A percentile compares a stretch with the other conserved stretches of the same genome.
Evolutionary conservation across 306 rosid genomes (phyloP).

Genomic region (Cicer judaicum): DNA sequence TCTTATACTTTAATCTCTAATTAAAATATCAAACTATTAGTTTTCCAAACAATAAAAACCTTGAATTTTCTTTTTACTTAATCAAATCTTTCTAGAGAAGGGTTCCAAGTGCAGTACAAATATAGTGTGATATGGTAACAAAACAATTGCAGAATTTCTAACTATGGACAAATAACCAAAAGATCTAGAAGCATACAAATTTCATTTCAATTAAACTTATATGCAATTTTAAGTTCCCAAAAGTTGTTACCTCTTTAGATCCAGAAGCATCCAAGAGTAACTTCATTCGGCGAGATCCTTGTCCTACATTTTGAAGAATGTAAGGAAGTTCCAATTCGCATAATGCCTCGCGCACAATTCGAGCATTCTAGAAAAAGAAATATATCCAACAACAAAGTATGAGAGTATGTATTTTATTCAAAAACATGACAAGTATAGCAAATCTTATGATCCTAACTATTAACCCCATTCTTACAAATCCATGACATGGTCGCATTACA

Average conservation of each 20-base stretch:
- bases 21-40: not conserved
- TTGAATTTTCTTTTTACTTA: not conserved
- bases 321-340: conserved; percentile 95
- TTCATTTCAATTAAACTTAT: conserved; percentile 13
- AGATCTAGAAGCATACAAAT: conserved; percentile 21
- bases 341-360: conserved; percentile 94
- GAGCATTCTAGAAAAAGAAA: conserved; percentile 62
- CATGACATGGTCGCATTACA: conserved; percentile 11
- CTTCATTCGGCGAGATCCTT: conserved; percentile 67
- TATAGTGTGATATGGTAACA: conserved; percentile 10
- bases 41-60: not conserved
- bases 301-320: conserved; percentile 84
- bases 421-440: conserved; percentile 20
- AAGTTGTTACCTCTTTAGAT: conserved; percentile 69
- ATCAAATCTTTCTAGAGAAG: conserved; percentile 2
- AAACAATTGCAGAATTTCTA: conserved; percentile 15
- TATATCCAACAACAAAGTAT: not conserved
- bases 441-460: conserved; percentile 23
- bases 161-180: conserved; percentile 29
- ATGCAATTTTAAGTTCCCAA: conserved; percentile 16
- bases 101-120: not conserved
- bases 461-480: conserved; percentile 19
- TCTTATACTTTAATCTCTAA: too few relatives aligned
- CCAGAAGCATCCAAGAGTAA: conserved; percentile 65
- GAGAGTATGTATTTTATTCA: conserved; percentile 16